phyloP scores from a whole-genome alignment of 345 rosid species.

The Clarkia xantiana region DNA sequence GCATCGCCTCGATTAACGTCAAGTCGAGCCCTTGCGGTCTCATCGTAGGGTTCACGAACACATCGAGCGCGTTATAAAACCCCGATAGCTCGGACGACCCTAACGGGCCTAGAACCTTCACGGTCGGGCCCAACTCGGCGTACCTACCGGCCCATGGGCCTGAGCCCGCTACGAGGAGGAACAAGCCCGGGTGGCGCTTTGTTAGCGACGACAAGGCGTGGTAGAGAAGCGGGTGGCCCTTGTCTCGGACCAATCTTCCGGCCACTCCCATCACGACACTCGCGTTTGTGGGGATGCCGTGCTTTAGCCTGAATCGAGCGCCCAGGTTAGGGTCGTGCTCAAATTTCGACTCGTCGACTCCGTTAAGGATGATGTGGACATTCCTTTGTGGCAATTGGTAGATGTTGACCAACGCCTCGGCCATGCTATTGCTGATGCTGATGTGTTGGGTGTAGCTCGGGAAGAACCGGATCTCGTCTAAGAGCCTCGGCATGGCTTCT shows the following conservation, averaged over 20 bases:
- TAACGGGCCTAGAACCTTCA: constrained; percentile 41
- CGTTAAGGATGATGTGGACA: constrained; percentile 63
- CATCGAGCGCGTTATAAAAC: constrained; percentile 49
- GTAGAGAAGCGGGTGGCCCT: constrained; percentile 55
- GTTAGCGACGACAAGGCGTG: constrained; percentile 37
- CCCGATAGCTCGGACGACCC: constrained; percentile 36
- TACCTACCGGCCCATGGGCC: constrained; percentile 67
- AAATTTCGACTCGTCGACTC: constrained; percentile 48
- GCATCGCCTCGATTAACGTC: constrained; percentile 63
- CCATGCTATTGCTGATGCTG: constrained; percentile 52
- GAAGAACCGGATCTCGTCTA: constrained; percentile 52
- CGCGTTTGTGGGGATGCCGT: constrained; percentile 23
- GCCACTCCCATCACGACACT: constrained; percentile 55
- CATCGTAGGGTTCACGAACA: constrained; percentile 60
- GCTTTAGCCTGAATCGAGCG: constrained; percentile 22
- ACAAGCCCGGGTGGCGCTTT: constrained; percentile 21
- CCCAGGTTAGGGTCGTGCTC: constrained; percentile 22
- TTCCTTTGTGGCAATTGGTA: constrained; percentile 39
- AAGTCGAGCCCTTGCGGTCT: constrained; percentile 65
- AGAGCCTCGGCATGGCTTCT: constrained; percentile 43
- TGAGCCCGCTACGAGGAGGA: constrained; percentile 50
- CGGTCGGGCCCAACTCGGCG: constrained; percentile 35
- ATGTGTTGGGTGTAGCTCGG: constrained; percentile 46
- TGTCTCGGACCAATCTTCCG: constrained; percentile 59
- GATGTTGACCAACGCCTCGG: constrained; percentile 41